Base-by-base conservation (phyloP, 495 filamentous ascomycete genomes). In the Hypoxylon lienhwacheense region DNA sequence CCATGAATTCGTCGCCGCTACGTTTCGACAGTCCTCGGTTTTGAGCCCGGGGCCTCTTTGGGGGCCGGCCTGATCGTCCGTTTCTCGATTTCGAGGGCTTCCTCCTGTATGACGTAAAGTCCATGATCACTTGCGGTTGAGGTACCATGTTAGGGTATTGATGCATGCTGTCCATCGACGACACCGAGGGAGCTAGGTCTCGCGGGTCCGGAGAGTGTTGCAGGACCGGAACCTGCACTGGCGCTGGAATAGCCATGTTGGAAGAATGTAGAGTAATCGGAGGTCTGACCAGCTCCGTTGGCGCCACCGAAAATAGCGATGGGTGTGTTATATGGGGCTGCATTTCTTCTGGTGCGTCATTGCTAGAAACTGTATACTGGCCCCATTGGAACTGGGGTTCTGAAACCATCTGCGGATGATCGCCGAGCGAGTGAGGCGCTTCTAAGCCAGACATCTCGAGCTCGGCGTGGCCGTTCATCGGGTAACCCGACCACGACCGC, bases 401-500 rank as follows among this genome's bases (percentile, higher is more conserved):
- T 10, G 64, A 34, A 25, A 64, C 40, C 36, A 63, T 64, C 15
- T 61, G 46, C 15, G 28, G 12, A 32, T 63, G 57, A 16, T 63
- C 59, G n/a, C 55, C 54, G 17, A 60, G 59, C 36, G 65, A 61
- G 3, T 67, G 64, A n/a, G 58, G 54, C 25, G 66, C 17, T 2
- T 67, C 64, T 33, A 67, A 19, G 11, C 53, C 48, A 14, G 60
- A 50, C 42, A 59, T 59, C 8, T 61, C 60, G 49, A 74, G 67
- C 29, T 71, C 68, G 21, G 67, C 61, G 19, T 57, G 45, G 32
- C 45, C 64, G 40, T 15, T 72, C 55, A 61, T 70, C 68, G 53
- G 64, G 35, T 52, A 58, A 32, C 70, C 70, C 7, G 54, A 19
- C 57, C 74, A 75, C 50, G 73, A 66, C 20, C 66, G 68, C 36